These are phyloP conservation scores for Coemansia sp. DNA, from an alignment of 192 early-diverging fungal species.

Conservation along the genomic window DNA sequence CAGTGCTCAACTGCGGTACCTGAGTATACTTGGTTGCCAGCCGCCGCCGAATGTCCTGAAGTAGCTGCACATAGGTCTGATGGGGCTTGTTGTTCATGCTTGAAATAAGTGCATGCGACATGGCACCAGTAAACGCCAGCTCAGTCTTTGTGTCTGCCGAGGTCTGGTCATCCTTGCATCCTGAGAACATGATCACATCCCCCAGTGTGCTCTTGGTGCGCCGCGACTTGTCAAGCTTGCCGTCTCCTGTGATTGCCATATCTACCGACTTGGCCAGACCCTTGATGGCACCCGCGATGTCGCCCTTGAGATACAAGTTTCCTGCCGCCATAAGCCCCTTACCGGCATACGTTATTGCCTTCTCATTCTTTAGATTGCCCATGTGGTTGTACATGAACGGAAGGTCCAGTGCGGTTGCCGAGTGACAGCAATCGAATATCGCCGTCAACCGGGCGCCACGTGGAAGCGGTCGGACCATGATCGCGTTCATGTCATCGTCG, in stretches of 20 bases:
- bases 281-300: constrained; percentile 42
- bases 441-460: constrained; percentile 72
- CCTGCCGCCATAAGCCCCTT: constrained; percentile 37
- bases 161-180: constrained; percentile 83
- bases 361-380: constrained; percentile 61
- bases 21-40: constrained; percentile 66
- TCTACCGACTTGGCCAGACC: constrained; percentile 43
- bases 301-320: constrained; percentile 41
- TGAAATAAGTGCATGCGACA: constrained; percentile 71
- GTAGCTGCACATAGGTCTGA: constrained; percentile 68
- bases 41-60: constrained; percentile 67
- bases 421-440: constrained; percentile 85
- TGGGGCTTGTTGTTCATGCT: constrained; percentile 58
- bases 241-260: constrained; percentile 43
- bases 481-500: constrained; percentile 74
- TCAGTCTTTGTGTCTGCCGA: constrained; percentile 72
- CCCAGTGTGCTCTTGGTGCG: constrained; percentile 56
- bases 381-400: constrained; percentile 74
- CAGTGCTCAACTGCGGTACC: constrained; percentile 77
- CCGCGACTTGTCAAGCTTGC: constrained; percentile 41
- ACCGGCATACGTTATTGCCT: constrained; percentile 45
- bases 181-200: constrained; percentile 80
- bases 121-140: constrained; percentile 63
- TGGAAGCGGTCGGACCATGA: constrained; percentile 72
- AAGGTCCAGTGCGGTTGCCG: constrained; percentile 77